These are phyloP conservation scores for Collybia sp. DNA, from an alignment of 768 basidiomycete genomes.

Conservation along the genomic window DNA sequence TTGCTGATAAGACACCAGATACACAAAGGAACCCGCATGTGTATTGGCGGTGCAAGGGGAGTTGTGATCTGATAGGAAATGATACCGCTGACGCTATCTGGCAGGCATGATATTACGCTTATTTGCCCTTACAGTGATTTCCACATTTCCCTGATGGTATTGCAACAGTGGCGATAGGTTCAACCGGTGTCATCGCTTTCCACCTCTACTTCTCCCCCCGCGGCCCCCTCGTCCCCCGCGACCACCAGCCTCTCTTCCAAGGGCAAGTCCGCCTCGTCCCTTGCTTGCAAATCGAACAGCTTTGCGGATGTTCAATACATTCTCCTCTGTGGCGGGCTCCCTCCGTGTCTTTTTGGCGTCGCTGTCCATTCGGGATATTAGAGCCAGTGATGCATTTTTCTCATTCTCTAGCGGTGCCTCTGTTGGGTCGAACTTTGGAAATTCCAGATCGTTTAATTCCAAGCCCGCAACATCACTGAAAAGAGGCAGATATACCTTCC, in stretches of 20 bases:
- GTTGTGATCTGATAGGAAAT: too few species aligned
- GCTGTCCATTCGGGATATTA: constrained; percentile 77
- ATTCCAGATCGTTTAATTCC: background rate
- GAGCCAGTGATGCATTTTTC: constrained; percentile 64
- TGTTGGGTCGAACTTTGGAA: constrained; percentile 74
- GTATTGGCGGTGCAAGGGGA: too few species aligned
- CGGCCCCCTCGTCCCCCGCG: constrained; percentile 22
- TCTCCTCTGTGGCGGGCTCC: constrained; percentile 39
- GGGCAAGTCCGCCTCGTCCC: constrained; percentile 57
- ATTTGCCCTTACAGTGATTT: too few species aligned
- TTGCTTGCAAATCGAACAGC: constrained; percentile 76
- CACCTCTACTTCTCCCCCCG: constrained; percentile 13
- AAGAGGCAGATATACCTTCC: constrained; percentile 62
- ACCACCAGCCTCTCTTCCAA: constrained; percentile 37
- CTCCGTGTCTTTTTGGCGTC: constrained; percentile 60
- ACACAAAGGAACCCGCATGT: background rate
- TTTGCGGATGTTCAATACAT: constrained; percentile 81
- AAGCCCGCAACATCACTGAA: background rate
- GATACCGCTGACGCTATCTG: too few species aligned
- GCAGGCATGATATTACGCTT: too few species aligned
- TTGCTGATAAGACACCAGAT: background rate
- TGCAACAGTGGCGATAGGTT: background rate
- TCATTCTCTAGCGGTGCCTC: constrained; percentile 65
- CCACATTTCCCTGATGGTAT: background rate
- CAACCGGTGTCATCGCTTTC: constrained; percentile 16